Evolutionary conservation across 495 filamentous ascomycete species (phyloP), one percentile per base, ranked within the genome.

Genomic region (Collariella sp.): DNA sequence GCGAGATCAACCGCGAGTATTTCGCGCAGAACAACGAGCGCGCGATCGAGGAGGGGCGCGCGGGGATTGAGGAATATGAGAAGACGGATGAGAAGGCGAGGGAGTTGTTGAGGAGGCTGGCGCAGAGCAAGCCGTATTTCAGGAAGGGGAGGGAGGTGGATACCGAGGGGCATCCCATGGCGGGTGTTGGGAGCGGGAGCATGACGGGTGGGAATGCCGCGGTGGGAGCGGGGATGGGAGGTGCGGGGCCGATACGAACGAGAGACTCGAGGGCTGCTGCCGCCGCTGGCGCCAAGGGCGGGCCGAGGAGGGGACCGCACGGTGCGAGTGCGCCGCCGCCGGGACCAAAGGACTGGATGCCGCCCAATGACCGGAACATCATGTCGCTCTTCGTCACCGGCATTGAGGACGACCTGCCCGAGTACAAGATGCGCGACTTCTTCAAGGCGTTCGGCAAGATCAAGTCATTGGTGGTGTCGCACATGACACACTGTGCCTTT

Each of bases 21-120:
- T 98, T 93, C 69, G 93, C 93, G 10, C 93, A 98, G 67, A 88
- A 95, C 59, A 87, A 97, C 69, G 94, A 98, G 75, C 85, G 84
- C 67, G 90, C 91, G 52, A 85, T 98, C 45, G 89, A 96, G 62
- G 91, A 96, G 60, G 94, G 93, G 0, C 73, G 87, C 38, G 76
- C 76, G 7, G 88, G 83, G 2, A 77, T 84, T 0, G 80, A 90
- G 54, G 89, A 88, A 61, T 96, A 96, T 64, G 91, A 97, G 60
- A 96, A 96, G 76, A 88, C 90, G 11, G 93, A 98, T 59, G 90
- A 96, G 69, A 96, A 96, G 68, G 93, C 90, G 4, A 75, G 91
- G 26, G 93, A 97, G 57, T 75, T 98, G 20, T 70, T 98, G 59
- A 76, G 87, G 63, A 73, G 88, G 56, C 74, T 98, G 36, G 93